These are phyloP conservation scores for Cicer cuneatum DNA, from an alignment of 306 rosid genomes.

Conservation along the genomic window DNA sequence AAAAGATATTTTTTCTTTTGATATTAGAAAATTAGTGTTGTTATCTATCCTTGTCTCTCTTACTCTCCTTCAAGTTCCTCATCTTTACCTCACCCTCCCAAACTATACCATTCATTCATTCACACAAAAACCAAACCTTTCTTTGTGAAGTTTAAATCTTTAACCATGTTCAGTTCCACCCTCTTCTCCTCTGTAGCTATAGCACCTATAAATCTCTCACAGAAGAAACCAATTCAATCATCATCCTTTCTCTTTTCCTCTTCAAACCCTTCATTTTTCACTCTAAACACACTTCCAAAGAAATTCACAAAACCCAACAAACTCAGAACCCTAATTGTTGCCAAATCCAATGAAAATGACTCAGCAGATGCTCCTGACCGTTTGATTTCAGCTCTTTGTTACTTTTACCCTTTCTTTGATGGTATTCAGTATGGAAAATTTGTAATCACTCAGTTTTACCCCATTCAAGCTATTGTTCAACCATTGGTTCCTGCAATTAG, in stretches of 20 bases:
- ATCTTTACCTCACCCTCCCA: conserved; percentile 3
- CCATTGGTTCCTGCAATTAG: conserved; percentile 85
- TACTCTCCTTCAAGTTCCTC: neutral
- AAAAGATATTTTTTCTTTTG: too few relatives aligned
- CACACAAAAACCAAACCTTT: conserved; percentile 17
- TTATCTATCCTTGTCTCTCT: too few relatives aligned
- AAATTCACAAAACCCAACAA: conserved; percentile 47
- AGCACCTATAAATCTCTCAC: conserved; percentile 44
- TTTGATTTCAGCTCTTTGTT: conserved; percentile 80
- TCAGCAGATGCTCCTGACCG: conserved; percentile 79
- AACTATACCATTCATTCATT: neutral
- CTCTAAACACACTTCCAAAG: conserved; percentile 41
- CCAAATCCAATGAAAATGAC: conserved; percentile 68
- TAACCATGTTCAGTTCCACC: conserved; percentile 55
- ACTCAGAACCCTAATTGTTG: conserved; percentile 47
- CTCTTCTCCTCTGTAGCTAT: conserved; percentile 45
- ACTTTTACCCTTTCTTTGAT: conserved; percentile 93
- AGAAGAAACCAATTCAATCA: conserved; percentile 56
- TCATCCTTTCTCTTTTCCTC: conserved; percentile 47
- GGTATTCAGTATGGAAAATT: conserved; percentile 88
- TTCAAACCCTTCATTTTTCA: conserved; percentile 39
- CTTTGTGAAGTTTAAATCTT: neutral
- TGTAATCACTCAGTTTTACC: conserved; percentile 76
- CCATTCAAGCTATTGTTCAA: conserved; percentile 69
- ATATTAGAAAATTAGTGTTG: too few relatives aligned